phyloP scores from a whole-genome alignment of 495 filamentous ascomycete genomes.

The Xylaria acuta region DNA sequence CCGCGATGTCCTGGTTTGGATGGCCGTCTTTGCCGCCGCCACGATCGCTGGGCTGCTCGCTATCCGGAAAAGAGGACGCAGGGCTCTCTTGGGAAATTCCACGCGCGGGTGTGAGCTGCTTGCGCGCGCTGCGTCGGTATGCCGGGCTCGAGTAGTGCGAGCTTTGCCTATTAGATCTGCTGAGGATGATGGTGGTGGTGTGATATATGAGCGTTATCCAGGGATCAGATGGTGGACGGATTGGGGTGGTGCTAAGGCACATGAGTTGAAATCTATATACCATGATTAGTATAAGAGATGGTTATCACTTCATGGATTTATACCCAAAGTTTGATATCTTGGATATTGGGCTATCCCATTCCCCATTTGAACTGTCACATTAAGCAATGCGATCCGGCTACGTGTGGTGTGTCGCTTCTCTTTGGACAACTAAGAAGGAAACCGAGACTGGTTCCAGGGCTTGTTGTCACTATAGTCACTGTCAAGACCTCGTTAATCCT shows the following conservation, averaged over 20 bases:
- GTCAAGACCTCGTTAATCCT: background rate
- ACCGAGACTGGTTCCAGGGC: background rate
- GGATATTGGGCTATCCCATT: background rate
- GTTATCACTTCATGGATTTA: background rate
- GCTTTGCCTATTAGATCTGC: background rate
- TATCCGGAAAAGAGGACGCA: slow-evolving; percentile 17
- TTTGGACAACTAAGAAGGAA: background rate
- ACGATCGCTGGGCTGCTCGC: background rate
- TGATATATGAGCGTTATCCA: background rate
- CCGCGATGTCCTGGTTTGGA: background rate
- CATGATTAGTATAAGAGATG: background rate
- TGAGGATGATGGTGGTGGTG: no score
- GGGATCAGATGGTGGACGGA: slow-evolving; percentile 2
- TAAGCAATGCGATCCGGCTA: background rate
- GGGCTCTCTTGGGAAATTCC: slow-evolving; percentile 8
- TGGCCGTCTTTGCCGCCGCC: background rate
- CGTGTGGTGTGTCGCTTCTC: background rate
- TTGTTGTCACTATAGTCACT: background rate
- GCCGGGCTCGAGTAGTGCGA: background rate
- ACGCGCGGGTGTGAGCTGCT: slow-evolving; percentile 9
- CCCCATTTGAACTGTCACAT: background rate
- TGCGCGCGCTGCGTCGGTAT: background rate
- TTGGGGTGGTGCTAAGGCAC: slow-evolving; percentile 23
- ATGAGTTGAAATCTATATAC: slow-evolving; percentile 27
- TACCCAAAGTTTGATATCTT: background rate